Evolutionary conservation across 139 green algal genomes (phyloP).

Genomic region (Parachlorella kessleri): DNA sequence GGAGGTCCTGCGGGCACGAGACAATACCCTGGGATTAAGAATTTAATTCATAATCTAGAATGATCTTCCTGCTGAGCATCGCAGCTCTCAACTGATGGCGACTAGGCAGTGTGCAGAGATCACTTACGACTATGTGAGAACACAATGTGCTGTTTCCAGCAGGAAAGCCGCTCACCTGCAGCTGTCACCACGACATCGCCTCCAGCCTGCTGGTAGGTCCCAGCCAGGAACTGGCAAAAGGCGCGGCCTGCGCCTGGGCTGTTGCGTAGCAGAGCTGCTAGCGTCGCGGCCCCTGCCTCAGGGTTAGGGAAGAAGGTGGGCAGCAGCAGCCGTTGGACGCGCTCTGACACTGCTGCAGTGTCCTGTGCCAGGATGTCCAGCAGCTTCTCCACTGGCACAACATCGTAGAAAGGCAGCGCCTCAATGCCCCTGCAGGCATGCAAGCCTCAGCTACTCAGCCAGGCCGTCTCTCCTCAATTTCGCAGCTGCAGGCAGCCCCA

Average conservation of each 20-base stretch:
- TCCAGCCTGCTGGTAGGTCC: constrained; percentile 2
- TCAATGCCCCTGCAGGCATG: constrained; percentile 23
- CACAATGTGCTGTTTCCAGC: no score
- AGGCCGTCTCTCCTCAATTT: no score
- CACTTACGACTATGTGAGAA: no score
- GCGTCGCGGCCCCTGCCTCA: constrained; percentile 46
- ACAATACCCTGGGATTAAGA: no score
- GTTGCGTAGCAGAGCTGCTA: constrained; percentile 12
- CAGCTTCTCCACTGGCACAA: constrained; percentile 64
- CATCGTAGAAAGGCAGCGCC: constrained; percentile 62
- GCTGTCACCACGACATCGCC: not conserved
- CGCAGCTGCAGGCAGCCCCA: not conserved
- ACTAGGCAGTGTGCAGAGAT: no score
- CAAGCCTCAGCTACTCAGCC: not conserved
- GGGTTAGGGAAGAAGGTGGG: constrained; percentile 67
- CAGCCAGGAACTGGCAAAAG: constrained; percentile 62
- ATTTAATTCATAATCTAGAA: no score
- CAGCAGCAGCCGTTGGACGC: constrained; percentile 65
- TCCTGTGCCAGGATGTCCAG: constrained; percentile 59
- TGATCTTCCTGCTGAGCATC: no score
- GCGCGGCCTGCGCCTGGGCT: constrained; percentile 43
- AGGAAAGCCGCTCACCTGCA: not conserved
- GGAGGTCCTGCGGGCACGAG: not conserved
- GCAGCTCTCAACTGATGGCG: no score
- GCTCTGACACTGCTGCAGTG: constrained; percentile 19